Conservation (phyloP, 768 basidiomycete genomes). For the Mycena sanguinolenta region DNA sequence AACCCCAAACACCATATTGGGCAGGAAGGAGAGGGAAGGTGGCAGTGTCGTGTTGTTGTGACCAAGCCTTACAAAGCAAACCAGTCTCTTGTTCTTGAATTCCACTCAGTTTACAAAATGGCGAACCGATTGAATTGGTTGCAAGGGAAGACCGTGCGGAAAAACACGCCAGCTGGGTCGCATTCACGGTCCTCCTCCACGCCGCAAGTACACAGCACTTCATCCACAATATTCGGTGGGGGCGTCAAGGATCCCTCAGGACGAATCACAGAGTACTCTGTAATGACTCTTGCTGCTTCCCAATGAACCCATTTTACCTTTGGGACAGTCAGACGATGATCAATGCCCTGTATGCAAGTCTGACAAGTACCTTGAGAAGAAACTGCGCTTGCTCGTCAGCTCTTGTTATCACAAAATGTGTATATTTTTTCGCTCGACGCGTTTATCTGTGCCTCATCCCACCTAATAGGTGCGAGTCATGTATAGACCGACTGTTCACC, state of each 20-base stretch:
- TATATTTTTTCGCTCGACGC: slow-evolving; percentile 48
- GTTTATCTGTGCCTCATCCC: background rate
- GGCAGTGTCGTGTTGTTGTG: background rate
- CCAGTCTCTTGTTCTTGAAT: slow-evolving; percentile 5
- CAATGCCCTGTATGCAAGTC: slow-evolving; percentile 98
- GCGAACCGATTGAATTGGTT: slow-evolving; percentile 62
- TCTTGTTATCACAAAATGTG: slow-evolving; percentile 99
- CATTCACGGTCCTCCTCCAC: slow-evolving; percentile 73
- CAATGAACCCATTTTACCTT: slow-evolving; percentile 10
- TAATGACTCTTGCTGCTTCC: slow-evolving; percentile 52
- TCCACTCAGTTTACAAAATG: slow-evolving; percentile 20
- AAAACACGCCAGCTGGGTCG: slow-evolving; percentile 60
- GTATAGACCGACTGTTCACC: slow-evolving; percentile 96
- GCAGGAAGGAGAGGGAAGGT: background rate
- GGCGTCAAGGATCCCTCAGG: slow-evolving; percentile 91
- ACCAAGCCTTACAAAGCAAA: background rate
- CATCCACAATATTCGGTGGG: slow-evolving; percentile 81
- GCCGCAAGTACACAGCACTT: slow-evolving; percentile 79
- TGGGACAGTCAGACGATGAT: slow-evolving; percentile 67
- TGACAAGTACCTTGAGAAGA: slow-evolving; percentile 95
- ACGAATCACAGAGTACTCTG: slow-evolving; percentile 84
- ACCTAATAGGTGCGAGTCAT: slow-evolving; percentile 93
- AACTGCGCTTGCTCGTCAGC: slow-evolving; percentile 92
- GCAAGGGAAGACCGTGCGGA: slow-evolving; percentile 82
- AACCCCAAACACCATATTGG: too few relatives aligned